These are phyloP conservation scores for Candida schatavii DNA, from an alignment of 805 yeast genomes.

Conservation along the genomic window DNA sequence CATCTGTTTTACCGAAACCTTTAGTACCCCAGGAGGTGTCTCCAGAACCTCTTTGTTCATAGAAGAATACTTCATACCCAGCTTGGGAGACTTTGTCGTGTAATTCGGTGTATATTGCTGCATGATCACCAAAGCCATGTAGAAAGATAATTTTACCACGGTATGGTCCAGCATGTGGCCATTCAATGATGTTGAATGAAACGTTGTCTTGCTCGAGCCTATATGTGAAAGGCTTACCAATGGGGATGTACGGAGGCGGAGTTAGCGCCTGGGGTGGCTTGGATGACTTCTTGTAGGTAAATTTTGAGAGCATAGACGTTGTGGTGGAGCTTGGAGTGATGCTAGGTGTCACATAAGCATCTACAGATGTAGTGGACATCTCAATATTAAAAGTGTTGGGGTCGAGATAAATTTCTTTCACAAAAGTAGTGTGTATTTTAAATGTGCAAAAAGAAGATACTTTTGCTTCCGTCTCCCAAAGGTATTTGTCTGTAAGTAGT, in stretches of 20 bases:
- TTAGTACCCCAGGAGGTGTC: constrained; percentile 51
- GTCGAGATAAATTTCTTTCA: no score
- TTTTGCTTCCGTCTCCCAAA: no score
- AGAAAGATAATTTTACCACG: constrained; percentile 59
- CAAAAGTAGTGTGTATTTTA: no score
- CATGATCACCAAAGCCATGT: constrained; percentile 71
- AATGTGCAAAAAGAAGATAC: no score
- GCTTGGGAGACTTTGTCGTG: constrained; percentile 48
- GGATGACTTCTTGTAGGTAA: neutral
- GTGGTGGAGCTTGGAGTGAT: neutral
- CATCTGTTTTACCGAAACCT: constrained; percentile 55
- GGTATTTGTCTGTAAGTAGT: no score
- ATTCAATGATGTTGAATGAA: constrained; percentile 38
- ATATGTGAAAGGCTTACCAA: constrained; percentile 22
- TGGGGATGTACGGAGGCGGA: constrained; percentile 32
- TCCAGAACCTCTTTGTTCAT: constrained; percentile 78
- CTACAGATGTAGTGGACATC: neutral
- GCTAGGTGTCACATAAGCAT: neutral
- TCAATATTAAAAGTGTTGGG: neutral
- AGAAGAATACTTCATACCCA: constrained; percentile 67
- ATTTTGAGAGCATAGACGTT: neutral
- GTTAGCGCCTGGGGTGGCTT: neutral
- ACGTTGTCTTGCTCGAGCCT: constrained; percentile 35
- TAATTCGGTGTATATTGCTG: constrained; percentile 46
- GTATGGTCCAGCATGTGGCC: constrained; percentile 26